phyloP scores from a whole-genome alignment of 192 early-diverging fungal species.

The Backusella tuberculispora region DNA sequence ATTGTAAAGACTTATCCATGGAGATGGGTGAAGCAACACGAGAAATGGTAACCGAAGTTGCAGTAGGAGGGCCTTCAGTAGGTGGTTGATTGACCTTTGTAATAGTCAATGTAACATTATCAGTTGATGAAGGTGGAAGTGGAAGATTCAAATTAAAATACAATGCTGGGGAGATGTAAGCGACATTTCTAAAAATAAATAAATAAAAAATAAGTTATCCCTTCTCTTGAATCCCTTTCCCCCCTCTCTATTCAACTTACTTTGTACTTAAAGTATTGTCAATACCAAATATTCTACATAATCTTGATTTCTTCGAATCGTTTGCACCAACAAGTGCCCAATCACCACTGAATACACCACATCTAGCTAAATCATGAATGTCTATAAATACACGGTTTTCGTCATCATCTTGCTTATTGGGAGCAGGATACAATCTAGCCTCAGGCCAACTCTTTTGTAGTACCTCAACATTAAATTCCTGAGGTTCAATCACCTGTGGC shows the following conservation, averaged over 20 bases:
- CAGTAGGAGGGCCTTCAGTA: conserved; percentile 46
- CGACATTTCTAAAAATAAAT: conserved; percentile 22
- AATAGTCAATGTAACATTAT: conserved; percentile 24
- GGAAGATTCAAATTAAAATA: conserved; percentile 62
- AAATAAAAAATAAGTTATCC: background rate
- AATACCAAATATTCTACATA: conserved; percentile 47
- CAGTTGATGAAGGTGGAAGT: conserved; percentile 29
- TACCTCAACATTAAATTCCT: conserved; percentile 39
- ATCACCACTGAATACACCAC: conserved; percentile 64
- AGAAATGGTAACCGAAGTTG: conserved; percentile 63
- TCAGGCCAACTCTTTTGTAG: conserved; percentile 44
- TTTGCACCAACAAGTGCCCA: conserved; percentile 54
- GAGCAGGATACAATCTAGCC: conserved; percentile 50
- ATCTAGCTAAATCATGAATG: conserved; percentile 49
- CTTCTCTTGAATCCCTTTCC: background rate
- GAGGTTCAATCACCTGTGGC: conserved; percentile 26
- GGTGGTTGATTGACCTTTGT: conserved; percentile 25
- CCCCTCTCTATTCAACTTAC: conserved; percentile 8
- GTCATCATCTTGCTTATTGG: conserved; percentile 51
- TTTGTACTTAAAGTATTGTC: conserved; percentile 20
- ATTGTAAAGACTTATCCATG: conserved; percentile 63
- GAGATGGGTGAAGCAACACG: conserved; percentile 66
- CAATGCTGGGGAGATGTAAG: conserved; percentile 57
- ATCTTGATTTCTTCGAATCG: conserved; percentile 39
- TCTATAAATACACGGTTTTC: conserved; percentile 56